Conservation (phyloP, 305 asterid genomes). For the Fraxinus albicans region DNA sequence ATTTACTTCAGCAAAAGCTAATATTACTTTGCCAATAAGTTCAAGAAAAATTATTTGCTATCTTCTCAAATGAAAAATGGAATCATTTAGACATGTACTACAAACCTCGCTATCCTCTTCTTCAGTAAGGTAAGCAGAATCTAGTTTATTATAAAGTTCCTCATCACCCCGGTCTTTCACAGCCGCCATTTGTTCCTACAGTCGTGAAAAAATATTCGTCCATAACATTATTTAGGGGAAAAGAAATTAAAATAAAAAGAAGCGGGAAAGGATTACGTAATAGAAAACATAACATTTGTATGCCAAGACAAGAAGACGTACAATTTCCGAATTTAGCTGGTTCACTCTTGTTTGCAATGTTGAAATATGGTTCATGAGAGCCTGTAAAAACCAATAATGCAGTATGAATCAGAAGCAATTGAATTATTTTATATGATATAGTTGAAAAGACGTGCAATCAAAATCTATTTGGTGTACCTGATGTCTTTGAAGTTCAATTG, state of each 20-base stretch:
- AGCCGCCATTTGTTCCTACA: constrained; percentile 72
- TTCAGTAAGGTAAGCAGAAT: constrained; percentile 63
- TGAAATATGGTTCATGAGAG: constrained; percentile 65
- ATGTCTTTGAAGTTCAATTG: constrained; percentile 92
- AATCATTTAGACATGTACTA: background rate
- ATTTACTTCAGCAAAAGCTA: background rate
- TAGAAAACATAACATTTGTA: background rate
- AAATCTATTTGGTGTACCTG: constrained; percentile 48
- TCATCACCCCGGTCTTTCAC: constrained; percentile 57
- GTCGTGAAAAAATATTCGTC: constrained; percentile 12
- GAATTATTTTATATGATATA: background rate
- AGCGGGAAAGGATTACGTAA: background rate
- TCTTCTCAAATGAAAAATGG: background rate
- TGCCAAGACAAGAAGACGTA: constrained; percentile 34
- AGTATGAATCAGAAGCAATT: constrained; percentile 15
- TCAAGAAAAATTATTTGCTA: background rate
- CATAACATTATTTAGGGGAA: constrained; percentile 5
- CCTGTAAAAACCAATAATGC: constrained; percentile 45
- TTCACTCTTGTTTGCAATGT: constrained; percentile 55
- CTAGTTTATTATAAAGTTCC: constrained; percentile 65
- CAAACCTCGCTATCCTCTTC: constrained; percentile 87
- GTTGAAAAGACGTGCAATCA: background rate
- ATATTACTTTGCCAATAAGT: background rate
- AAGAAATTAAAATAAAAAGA: background rate
- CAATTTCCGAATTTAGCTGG: constrained; percentile 69